Conservation (phyloP, 257 asterid species). For the Fraxinus anomala region DNA sequence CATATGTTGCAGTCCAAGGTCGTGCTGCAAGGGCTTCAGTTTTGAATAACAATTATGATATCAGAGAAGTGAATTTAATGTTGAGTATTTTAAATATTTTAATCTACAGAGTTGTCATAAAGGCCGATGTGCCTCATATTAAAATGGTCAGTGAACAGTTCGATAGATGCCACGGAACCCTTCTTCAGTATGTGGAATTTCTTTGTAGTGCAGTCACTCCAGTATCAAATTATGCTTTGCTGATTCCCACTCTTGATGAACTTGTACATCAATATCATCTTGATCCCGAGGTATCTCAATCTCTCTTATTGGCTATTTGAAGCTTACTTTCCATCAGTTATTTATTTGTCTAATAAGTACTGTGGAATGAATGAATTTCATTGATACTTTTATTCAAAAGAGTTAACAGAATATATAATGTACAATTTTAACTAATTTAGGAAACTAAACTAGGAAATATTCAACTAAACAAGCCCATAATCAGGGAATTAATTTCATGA, state of each 20-base stretch:
- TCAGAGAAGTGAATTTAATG: conserved; percentile 10
- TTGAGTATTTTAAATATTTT: conserved; percentile 14
- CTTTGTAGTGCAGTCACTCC: conserved; percentile 87
- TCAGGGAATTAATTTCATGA: not conserved
- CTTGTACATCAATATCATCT: conserved; percentile 93
- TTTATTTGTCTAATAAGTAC: not conserved
- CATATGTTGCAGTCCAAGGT: not conserved
- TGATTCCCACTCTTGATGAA: conserved; percentile 87
- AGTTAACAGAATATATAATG: not conserved
- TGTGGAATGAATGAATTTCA: not conserved
- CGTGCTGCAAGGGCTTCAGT: not conserved
- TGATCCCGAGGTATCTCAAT: conserved; percentile 83
- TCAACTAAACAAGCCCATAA: not conserved
- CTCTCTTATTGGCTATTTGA: conserved; percentile 25
- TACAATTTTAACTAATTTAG: not conserved
- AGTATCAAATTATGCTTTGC: conserved; percentile 68
- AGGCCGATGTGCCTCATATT: conserved; percentile 83
- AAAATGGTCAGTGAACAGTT: conserved; percentile 98
- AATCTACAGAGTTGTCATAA: conserved; percentile 78
- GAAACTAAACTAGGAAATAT: not conserved
- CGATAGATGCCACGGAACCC: conserved; percentile 97
- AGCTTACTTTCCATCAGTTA: conserved; percentile 3
- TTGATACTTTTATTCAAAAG: not conserved
- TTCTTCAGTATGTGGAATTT: conserved; percentile 98
- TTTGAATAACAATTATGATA: not conserved